Base-by-base conservation (phyloP, 2,329 filamentous ascomycete species). In the Sarocladium kiliense region DNA sequence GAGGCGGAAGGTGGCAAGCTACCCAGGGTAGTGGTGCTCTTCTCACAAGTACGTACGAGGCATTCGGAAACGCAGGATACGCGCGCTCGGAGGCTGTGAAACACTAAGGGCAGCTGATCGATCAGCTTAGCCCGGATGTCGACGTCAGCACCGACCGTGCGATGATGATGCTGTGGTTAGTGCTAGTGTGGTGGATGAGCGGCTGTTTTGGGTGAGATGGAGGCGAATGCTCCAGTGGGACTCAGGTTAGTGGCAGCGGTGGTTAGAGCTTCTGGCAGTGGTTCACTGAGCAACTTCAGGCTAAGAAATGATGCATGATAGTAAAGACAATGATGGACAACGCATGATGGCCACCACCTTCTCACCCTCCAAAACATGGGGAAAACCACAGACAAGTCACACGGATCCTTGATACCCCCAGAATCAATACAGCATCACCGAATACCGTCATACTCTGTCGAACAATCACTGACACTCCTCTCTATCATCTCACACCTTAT, bases 131-230 rank as follows among this genome's bases (percentile, higher is more conserved):
- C 30, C 47, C 11, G n/a, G 30, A 19, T 36, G 30, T 21, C 47
- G 47, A 51, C 47, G 47, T 51, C 47, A 51, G 27, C 47, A 25
- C 18, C 14, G 12, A 25, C 11, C 21, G 47, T 45, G 47, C 36
- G 47, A 36, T 51, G 47, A 51, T 94, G 78, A 96, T 86, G 74
- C 96, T 95, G 65, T 80, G 91, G 76, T 96, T 94, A 72, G 96
- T 87, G 65, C 96, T 39, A 14, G 89, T 61, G 90, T 92, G 62
- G 96, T 85, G 51, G 89, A 51, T 23, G 47, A 27, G 12, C 47
- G 27, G 47, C 47, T 49, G 23, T 27, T 23, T 49, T 19, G 44
- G 44, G 21, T 7, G 41, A 12, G 5, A 11, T 7, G 3, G n/a
- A 19, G 18, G 41, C 18, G 41, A 26, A 25, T n/a, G 41, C 37